Evolutionary conservation across 75 land plant species (phyloP).

Genomic region (Pinus albicaulis): DNA sequence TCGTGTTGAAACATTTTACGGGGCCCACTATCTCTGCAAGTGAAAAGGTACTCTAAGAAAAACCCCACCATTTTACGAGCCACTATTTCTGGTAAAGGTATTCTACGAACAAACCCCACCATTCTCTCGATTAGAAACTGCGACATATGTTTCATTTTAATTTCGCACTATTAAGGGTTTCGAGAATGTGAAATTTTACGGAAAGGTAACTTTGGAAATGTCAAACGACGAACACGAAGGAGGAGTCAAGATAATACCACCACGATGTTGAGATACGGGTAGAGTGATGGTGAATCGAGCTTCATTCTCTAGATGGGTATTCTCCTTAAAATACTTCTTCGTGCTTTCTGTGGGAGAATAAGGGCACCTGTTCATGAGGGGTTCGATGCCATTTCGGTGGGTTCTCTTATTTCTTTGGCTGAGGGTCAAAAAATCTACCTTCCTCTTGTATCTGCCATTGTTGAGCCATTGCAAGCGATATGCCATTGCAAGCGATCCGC

Average conservation of each 20-base stretch:
- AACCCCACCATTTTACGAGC: too few relatives aligned
- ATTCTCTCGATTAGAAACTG: neutral
- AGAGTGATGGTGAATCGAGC: neutral
- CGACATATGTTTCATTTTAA: neutral
- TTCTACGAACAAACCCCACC: neutral
- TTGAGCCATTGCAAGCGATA: neutral
- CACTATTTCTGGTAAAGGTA: too few relatives aligned
- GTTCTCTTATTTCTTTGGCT: neutral
- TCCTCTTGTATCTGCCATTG: neutral
- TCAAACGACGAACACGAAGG: neutral
- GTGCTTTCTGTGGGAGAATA: neutral
- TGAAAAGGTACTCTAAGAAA: too few relatives aligned
- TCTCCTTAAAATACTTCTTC: neutral
- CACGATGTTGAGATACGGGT: neutral
- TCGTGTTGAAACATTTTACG: too few relatives aligned
- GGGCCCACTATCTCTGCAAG: too few relatives aligned
- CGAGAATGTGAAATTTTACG: neutral
- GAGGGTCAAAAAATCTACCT: constrained; percentile 1
- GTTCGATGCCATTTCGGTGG: too few relatives aligned
- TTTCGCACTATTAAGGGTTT: neutral
- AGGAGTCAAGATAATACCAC: neutral
- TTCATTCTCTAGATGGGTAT: neutral
- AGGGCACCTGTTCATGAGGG: neutral
- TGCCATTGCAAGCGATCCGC: too few relatives aligned
- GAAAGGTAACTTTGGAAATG: neutral